Base-by-base conservation (phyloP, 192 early-diverging fungal species). In the Coemansia pectinata region DNA sequence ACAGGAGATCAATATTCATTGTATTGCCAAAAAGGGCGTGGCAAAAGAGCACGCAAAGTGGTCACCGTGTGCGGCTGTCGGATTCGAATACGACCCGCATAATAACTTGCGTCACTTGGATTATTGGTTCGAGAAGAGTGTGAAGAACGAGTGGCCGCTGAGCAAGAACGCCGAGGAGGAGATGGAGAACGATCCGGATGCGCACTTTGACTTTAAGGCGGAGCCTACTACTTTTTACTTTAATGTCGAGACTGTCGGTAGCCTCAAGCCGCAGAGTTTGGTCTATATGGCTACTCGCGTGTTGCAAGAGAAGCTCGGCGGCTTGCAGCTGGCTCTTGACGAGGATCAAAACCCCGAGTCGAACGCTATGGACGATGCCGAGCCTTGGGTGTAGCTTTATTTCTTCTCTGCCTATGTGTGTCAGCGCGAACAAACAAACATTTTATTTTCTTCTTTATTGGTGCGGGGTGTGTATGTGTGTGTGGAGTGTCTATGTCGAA, bases 11-110 rank as follows among this genome's bases (percentile, higher is more conserved):
- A 91, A 91, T 41, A 71, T 99, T 38, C 89, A 92, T 58, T 96
- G 95, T 65, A 89, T 97, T 41, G 97, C 96, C 10, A 96, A 96
- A 69, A 99, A 98, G 86, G 97, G 97, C 12, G 95, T 94, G 25
- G 94, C 92, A 31, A 99, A 99, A 78, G 96, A 98, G 69, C 96
- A 98, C 73, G 94, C 97, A 27, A 99, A 99, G 71, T 99, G 97
- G 97, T 90, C 90, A 55, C 96, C 97, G 39, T 91, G 91, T 58
- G 86, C 89, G 63, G 95, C 91, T 8, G 87, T 97, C 12, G 87
- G 89, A 5, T 98, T 99, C 74, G 97, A 99, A 63, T 99, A 99
- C 65, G 97, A 99, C 69, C 97, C 97, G 52, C 90, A 97, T 81
- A 99, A 99, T 85, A 91, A 88, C 63, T 72, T 99, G 50, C 78